Base-by-base conservation (phyloP, 352 stramenopile species). In the Globisporangium lucens region DNA sequence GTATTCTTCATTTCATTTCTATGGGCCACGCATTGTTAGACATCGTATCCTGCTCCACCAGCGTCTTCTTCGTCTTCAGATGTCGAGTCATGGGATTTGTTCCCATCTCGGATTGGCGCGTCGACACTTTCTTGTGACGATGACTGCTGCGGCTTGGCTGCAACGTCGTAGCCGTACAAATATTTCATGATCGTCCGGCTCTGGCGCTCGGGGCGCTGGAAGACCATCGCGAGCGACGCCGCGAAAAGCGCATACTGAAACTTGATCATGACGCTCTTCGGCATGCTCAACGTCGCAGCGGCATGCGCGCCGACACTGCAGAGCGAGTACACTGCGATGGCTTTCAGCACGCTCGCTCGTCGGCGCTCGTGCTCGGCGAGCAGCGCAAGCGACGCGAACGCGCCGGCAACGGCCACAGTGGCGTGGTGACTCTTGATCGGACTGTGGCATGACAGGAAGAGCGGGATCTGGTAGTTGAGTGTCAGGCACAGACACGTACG, bases 401-500 rank as follows among this genome's bases (percentile, higher is more conserved):
- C 63, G 6, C 82, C 79, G 2, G 75, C 80, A 35, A 89, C 4
- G 30, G 61, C 60, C 56, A 85, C 76, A 1, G 72, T 76, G 38
- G 59, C 46, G 24, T 57, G 67, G 61, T 89, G 61, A 61, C 66
- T 69, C 20, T 73, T 66, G 8, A 79, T 73, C 6, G 75, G 75
- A 35, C 77, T 75, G 41, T 72, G 66, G 61, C 85, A 93, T 58
- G 85, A 89, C 35, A 77, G 65, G 13, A 74, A 61, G 29, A 93
- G 61, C 17, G 81, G 79, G 27, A 89, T 74, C 70, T 88, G 76
- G 60, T 89, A 90, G 35, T 76, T 72, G 68, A 89, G 67, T 43
- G 83, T 90, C 29, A 93, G 75, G 27, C 79, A 85, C 53, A 74
- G 67, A 27, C 76, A 85, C 1, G 81, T 90, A 66, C 83, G 78